Percentiles rank a stretch among this genome's conserved stretches.
phyloP scores from a whole-genome alignment of 2,329 filamentous ascomycete species.

The Orbilia oligospora region DNA sequence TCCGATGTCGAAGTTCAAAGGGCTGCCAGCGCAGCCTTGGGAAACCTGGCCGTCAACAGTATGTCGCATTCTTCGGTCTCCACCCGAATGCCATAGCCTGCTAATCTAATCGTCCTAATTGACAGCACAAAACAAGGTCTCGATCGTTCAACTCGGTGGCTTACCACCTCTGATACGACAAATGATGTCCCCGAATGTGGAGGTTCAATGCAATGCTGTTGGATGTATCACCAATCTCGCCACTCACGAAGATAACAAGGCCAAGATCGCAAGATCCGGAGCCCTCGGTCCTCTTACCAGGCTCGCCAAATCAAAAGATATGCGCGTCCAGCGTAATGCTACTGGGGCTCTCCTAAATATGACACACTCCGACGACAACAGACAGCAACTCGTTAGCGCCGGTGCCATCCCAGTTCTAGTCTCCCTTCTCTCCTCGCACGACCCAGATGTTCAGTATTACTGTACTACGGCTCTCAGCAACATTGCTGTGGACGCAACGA shows the following conservation, averaged over 20 bases:
- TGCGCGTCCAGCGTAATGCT: constrained; percentile 97
- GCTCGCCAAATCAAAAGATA: constrained; percentile 96
- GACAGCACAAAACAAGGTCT: constrained; percentile 96
- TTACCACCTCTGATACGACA: constrained; percentile 93
- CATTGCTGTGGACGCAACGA: constrained; percentile 93
- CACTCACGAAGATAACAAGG: constrained; percentile 99
- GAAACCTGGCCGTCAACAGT: constrained; percentile 98
- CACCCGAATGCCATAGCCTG: constrained; percentile 55
- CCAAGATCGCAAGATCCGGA: constrained; percentile 95
- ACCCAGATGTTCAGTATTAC: constrained; percentile 99
- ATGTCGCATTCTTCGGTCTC: constrained; percentile 66
- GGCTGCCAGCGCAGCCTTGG: constrained; percentile 93
- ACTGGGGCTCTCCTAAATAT: constrained; percentile 97
- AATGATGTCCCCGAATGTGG: constrained; percentile 98
- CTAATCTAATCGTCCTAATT: constrained; percentile 69
- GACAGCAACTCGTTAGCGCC: constrained; percentile 95
- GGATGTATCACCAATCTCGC: constrained; percentile 98
- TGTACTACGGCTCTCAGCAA: constrained; percentile 99
- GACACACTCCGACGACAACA: constrained; percentile 99
- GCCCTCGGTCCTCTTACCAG: constrained; percentile 91
- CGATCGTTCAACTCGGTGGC: constrained; percentile 92
- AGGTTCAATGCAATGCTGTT: constrained; percentile 98
- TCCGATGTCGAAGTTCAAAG: constrained; percentile 97
- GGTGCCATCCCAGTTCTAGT: constrained; percentile 98
- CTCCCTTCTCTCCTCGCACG: constrained; percentile 89